Percentiles rank a stretch among this genome's conserved stretches.
These are phyloP conservation scores for Kokia cookei DNA, from an alignment of 441 rosid species.

Conservation along the genomic window DNA sequence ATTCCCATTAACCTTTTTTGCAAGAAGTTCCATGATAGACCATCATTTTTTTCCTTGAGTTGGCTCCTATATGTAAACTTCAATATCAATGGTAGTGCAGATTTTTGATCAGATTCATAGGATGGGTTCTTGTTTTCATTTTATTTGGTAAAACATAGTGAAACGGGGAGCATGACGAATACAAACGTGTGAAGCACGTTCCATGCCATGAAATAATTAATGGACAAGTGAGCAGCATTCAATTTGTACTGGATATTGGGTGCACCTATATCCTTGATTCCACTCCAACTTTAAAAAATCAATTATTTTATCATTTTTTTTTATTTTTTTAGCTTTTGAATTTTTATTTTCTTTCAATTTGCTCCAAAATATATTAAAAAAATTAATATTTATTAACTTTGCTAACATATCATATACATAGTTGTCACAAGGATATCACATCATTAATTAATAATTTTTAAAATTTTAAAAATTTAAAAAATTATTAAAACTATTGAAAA, in stretches of 20 bases:
- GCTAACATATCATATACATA: accelerated
- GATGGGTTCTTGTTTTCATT: not conserved
- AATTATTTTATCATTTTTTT: too few relatives aligned
- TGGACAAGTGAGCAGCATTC: not conserved
- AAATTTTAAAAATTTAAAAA: too few relatives aligned
- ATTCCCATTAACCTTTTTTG: not conserved
- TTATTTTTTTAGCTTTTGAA: too few relatives aligned
- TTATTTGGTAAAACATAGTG: not conserved
- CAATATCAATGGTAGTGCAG: not conserved
- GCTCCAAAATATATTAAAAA: too few relatives aligned
- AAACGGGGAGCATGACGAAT: not conserved
- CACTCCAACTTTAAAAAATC: too few relatives aligned
- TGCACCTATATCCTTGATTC: too few relatives aligned
- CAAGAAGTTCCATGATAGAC: not conserved
- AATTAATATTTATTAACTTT: too few relatives aligned
- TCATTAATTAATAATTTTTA: too few relatives aligned
- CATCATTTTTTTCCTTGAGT: not conserved
- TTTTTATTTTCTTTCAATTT: too few relatives aligned
- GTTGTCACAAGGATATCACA: accelerated
- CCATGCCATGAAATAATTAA: not conserved
- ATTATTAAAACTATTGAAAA: too few relatives aligned
- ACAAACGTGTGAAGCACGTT: not conserved
- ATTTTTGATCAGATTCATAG: not conserved
- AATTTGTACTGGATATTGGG: not conserved
- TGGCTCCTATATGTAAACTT: not conserved